Percentiles rank a stretch among this genome's conserved stretches.
phyloP scores from a whole-genome alignment of 768 basidiomycete genomes.

The Mycena epipterygia region DNA sequence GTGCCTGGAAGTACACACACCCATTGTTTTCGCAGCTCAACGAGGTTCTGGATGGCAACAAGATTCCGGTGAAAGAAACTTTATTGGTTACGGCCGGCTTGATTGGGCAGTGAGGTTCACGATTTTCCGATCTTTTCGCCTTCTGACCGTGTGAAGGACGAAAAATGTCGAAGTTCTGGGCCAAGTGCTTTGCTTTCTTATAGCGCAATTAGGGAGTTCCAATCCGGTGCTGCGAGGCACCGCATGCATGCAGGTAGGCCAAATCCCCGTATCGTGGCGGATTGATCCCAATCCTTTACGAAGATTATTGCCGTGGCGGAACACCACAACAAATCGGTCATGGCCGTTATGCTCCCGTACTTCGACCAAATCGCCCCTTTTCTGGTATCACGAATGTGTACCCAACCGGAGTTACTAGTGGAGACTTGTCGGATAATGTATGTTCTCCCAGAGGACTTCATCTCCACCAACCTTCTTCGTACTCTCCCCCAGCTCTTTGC shows the following conservation, averaged over 20 bases:
- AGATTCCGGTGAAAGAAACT: constrained; percentile 71
- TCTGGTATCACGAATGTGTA: constrained; percentile 69
- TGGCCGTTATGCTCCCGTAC: constrained; percentile 78
- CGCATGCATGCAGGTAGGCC: constrained; percentile 74
- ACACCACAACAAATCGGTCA: constrained; percentile 70
- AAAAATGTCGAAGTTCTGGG: constrained; percentile 67
- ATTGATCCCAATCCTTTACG: constrained; percentile 22
- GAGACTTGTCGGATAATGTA: constrained; percentile 81
- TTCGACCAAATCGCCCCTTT: constrained; percentile 76
- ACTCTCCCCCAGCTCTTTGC: constrained; percentile 82
- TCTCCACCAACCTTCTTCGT: constrained; percentile 71
- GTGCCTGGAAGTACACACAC: constrained; percentile 52
- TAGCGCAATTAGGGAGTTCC: constrained; percentile 74
- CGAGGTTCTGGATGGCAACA: constrained; percentile 60
- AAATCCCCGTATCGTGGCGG: constrained; percentile 11
- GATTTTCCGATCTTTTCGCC: background rate
- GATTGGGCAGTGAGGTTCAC: constrained; percentile 61
- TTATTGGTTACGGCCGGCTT: constrained; percentile 71
- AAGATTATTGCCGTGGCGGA: constrained; percentile 74
- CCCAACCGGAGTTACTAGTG: constrained; percentile 68
- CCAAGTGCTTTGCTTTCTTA: constrained; percentile 70
- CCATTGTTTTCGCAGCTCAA: constrained; percentile 51
- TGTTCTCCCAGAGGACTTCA: constrained; percentile 68
- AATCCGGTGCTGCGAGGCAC: constrained; percentile 80
- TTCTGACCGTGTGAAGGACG: constrained; percentile 50